A percentile compares a stretch with the other conserved stretches of the same genome.
phyloP scores from a whole-genome alignment of 2,329 filamentous ascomycete species.

The Fusarium chlamydosporum region DNA sequence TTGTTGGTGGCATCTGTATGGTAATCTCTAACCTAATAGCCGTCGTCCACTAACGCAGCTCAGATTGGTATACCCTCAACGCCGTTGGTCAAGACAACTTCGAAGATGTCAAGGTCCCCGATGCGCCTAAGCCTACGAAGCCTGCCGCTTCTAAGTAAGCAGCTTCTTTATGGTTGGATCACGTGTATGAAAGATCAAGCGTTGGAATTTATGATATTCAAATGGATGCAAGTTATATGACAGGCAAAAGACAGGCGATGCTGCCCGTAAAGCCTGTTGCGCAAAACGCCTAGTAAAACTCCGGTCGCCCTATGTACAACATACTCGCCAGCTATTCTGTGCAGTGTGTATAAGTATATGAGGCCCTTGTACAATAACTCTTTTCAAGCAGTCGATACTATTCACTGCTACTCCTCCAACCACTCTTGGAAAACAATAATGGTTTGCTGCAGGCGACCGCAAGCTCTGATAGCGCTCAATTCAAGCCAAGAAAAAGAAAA shows the following conservation, averaged over 20 bases:
- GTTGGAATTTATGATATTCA: conserved; percentile 13
- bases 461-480: conserved; percentile 40
- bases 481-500: conserved; percentile 37
- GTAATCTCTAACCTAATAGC: conserved; percentile 48
- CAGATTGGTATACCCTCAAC: conserved; percentile 76
- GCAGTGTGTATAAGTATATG: conserved; percentile 45
- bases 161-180: not conserved
- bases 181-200: conserved; percentile 24
- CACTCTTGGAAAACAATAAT: conserved; percentile 28
- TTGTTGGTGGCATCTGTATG: conserved; percentile 91
- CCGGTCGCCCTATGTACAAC: conserved; percentile 42
- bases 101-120: conserved; percentile 92
- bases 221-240: conserved; percentile 12
- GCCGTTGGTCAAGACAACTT: conserved; percentile 97
- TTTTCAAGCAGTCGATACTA: conserved; percentile 31
- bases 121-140: conserved; percentile 73
- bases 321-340: conserved; percentile 42
- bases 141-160: conserved; percentile 58
- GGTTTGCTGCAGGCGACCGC: conserved; percentile 24
- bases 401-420: conserved; percentile 37
- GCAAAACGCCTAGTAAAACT: conserved; percentile 40
- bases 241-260: conserved; percentile 31
- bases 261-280: conserved; percentile 40
- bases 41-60: conserved; percentile 33
- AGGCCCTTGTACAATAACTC: conserved; percentile 45